A percentile compares a stretch with the other conserved stretches of the same genome.
phyloP scores from a whole-genome alignment of 805 yeast genomes.

The Ogataea parapolymorpha region DNA sequence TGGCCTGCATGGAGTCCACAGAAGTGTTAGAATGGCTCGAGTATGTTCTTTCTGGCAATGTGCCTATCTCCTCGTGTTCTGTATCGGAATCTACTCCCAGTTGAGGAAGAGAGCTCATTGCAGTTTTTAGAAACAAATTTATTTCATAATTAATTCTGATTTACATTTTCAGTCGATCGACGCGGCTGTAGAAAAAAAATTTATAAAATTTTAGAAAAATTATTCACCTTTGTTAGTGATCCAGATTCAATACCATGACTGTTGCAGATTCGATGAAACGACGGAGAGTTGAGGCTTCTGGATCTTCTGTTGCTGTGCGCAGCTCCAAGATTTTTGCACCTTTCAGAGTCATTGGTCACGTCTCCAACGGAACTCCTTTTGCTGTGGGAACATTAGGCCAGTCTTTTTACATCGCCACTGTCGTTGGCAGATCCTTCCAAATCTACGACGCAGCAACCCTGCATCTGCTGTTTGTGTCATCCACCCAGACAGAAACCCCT shows the following conservation, averaged over 20 bases:
- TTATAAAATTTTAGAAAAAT: conserved; percentile 6
- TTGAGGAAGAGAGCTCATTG: not conserved
- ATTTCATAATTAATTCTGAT: not conserved
- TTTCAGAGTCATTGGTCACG: conserved; percentile 82
- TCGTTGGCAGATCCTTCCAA: conserved; percentile 87
- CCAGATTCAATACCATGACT: conserved; percentile 4
- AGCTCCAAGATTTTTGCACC: conserved; percentile 75
- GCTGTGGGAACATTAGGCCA: conserved; percentile 87
- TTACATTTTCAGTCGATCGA: conserved; percentile 3
- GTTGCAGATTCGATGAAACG: conserved; percentile 12
- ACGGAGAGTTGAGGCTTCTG: conserved; percentile 6
- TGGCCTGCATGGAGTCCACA: conserved; percentile 17
- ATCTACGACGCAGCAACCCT: conserved; percentile 88
- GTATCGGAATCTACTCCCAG: not conserved
- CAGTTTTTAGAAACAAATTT: not conserved
- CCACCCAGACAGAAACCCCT: conserved; percentile 64
- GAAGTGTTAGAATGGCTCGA: conserved; percentile 24
- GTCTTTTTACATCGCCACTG: conserved; percentile 81
- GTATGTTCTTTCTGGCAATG: conserved; percentile 13
- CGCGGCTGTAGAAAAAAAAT: conserved; percentile 6
- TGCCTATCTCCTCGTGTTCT: conserved; percentile 1
- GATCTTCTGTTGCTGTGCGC: not conserved
- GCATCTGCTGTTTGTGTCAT: conserved; percentile 82
- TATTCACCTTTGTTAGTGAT: conserved; percentile 2
- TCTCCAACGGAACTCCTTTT: conserved; percentile 82